These are phyloP conservation scores for Fusarium mundagurra DNA, from an alignment of 2,329 filamentous ascomycete genomes.

Conservation along the genomic window DNA sequence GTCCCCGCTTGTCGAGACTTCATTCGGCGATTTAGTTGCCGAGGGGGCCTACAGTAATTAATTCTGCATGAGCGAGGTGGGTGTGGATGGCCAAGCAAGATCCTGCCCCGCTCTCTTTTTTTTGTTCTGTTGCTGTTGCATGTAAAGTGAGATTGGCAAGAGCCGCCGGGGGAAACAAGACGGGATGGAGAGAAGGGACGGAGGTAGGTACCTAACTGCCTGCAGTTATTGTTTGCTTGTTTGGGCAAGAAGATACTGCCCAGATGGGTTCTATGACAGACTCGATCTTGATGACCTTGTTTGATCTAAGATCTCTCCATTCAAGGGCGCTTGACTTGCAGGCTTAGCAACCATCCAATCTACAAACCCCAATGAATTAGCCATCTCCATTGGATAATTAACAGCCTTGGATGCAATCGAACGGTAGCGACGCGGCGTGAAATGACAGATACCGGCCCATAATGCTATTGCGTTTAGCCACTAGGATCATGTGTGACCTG, in stretches of 20 bases:
- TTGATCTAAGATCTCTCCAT: conserved; percentile 20
- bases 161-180: neutral
- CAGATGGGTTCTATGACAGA: neutral
- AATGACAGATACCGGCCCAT: neutral
- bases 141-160: neutral
- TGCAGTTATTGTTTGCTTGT: neutral
- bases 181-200: neutral
- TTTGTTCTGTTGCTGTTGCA: neutral
- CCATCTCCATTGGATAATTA: neutral
- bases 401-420: neutral
- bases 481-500: neutral
- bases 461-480: conserved; percentile 1
- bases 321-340: neutral
- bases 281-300: conserved; percentile 10
- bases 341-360: neutral
- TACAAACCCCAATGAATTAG: neutral
- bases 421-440: neutral
- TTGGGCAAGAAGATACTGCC: neutral
- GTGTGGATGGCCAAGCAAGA: conserved; percentile 1
- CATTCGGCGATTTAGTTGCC: neutral
- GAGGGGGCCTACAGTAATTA: conserved; percentile 5
- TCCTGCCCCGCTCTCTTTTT: conserved; percentile 1
- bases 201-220: neutral
- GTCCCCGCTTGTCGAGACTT: neutral
- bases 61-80: conserved; percentile 14